Evolutionary conservation across 306 rosid genomes (phyloP).

Genomic region (Oemleria cerasiformis): DNA sequence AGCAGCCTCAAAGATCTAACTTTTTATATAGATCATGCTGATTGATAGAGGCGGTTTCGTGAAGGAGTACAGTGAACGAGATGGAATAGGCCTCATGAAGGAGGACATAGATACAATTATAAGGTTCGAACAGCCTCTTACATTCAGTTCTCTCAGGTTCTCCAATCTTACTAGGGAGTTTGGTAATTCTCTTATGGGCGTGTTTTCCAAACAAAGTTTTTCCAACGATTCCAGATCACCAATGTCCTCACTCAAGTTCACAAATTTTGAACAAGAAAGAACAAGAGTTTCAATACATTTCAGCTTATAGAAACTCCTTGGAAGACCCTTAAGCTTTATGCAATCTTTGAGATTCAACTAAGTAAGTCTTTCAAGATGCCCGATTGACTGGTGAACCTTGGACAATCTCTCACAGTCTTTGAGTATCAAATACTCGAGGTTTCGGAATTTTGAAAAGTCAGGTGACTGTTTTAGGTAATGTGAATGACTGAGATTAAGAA

Average conservation of each 20-base stretch:
- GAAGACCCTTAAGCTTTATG: slow-evolving; percentile 21
- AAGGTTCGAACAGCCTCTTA: too few relatives aligned
- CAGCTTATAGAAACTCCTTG: slow-evolving; percentile 22
- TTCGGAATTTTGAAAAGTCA: slow-evolving; percentile 33
- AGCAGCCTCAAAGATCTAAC: too few relatives aligned
- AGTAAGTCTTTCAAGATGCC: slow-evolving; percentile 17
- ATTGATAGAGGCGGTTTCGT: too few relatives aligned
- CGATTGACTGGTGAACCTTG: slow-evolving; percentile 19
- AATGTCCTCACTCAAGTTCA: slow-evolving; percentile 25
- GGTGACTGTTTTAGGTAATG: slow-evolving; percentile 29
- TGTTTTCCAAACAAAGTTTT: slow-evolving; percentile 32
- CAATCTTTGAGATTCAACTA: slow-evolving; percentile 34
- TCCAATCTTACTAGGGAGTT: slow-evolving; percentile 18
- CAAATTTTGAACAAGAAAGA: slow-evolving; percentile 37
- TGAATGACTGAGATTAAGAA: slow-evolving; percentile 45
- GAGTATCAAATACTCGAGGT: slow-evolving; percentile 36
- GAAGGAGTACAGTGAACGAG: too few relatives aligned
- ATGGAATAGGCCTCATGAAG: slow-evolving; percentile 4
- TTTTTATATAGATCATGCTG: too few relatives aligned
- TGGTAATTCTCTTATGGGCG: slow-evolving; percentile 33
- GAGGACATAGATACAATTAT: slow-evolving; percentile 35
- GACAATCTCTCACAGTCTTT: slow-evolving; percentile 25
- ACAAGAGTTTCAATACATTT: slow-evolving; percentile 32
- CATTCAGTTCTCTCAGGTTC: too few relatives aligned
- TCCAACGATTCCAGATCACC: slow-evolving; percentile 42